Percentiles rank a stretch among this genome's conserved stretches.
phyloP scores from a whole-genome alignment of 345 rosid species.

The Adansonia digitata region DNA sequence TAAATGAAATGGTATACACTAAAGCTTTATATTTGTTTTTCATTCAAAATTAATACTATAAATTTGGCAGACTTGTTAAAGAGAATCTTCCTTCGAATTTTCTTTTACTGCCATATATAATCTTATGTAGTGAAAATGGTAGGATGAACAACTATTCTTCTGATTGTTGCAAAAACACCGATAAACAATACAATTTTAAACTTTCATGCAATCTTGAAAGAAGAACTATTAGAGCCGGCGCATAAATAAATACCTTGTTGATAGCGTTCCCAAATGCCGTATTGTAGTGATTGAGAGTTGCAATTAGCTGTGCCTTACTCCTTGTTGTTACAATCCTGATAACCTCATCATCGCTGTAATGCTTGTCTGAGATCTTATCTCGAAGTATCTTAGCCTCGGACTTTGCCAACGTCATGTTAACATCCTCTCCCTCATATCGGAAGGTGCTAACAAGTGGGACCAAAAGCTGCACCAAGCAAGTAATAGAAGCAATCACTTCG shows the following conservation, averaged over 20 bases:
- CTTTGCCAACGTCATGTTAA: background rate
- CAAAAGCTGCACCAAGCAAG: background rate
- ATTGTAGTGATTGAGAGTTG: background rate
- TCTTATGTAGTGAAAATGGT: background rate
- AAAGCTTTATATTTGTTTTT: background rate
- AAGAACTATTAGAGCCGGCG: no score
- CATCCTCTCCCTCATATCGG: background rate
- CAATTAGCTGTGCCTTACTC: constrained; percentile 1
- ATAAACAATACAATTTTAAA: background rate
- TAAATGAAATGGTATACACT: background rate
- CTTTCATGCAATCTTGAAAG: background rate
- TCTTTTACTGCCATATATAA: background rate
- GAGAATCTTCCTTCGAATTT: background rate
- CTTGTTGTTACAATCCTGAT: background rate
- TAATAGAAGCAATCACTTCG: no score
- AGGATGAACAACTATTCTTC: background rate
- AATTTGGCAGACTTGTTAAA: background rate
- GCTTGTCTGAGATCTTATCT: background rate
- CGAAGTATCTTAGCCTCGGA: background rate
- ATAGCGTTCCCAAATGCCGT: background rate
- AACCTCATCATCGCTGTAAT: background rate
- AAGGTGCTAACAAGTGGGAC: background rate
- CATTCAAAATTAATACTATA: background rate
- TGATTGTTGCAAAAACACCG: background rate
- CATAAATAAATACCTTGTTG: background rate